Evolutionary conservation across 1,284 basidiomycete genomes (phyloP).

Genomic region (Clitocybe nebularis): DNA sequence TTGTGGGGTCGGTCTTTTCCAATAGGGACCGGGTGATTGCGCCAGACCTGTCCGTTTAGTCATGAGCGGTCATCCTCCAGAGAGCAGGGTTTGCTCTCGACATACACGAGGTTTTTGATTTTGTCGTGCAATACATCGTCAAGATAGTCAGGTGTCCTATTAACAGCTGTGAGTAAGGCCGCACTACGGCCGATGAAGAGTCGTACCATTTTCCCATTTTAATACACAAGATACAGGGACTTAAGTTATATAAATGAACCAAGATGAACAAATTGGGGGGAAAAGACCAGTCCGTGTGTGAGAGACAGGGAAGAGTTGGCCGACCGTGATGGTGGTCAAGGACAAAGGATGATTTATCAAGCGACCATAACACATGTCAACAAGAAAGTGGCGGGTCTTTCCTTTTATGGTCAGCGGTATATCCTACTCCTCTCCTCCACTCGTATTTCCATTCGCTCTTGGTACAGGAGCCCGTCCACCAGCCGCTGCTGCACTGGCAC

Average conservation of each 20-base stretch:
- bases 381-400: conserved; percentile 22
- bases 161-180: conserved; percentile 8
- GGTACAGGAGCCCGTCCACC: conserved; percentile 17
- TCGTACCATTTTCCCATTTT: conserved; percentile 46
- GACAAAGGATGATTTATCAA: conserved; percentile 26
- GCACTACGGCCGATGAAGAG: conserved; percentile 9
- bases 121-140: conserved; percentile 68
- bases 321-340: conserved; percentile 27
- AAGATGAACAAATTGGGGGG: conserved; percentile 8
- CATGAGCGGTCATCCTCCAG: conserved; percentile 7
- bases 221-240: conserved; percentile 11
- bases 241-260: conserved; percentile 12
- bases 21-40: conserved; percentile 58
- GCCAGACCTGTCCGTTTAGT: conserved; percentile 43
- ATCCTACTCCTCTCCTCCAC: conserved; percentile 22
- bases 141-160: conserved; percentile 62
- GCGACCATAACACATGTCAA: conserved; percentile 29
- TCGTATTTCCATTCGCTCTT: conserved; percentile 28
- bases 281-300: conserved; percentile 9
- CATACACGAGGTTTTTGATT: conserved; percentile 70
- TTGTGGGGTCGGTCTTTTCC: conserved; percentile 53
- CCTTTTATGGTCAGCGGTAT: conserved; percentile 3
- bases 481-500: conserved; percentile 17
- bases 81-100: conserved; percentile 13
- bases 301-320: conserved; percentile 12